Conservation (phyloP, 129 eudicot genomes). For the Daucus carota region DNA sequence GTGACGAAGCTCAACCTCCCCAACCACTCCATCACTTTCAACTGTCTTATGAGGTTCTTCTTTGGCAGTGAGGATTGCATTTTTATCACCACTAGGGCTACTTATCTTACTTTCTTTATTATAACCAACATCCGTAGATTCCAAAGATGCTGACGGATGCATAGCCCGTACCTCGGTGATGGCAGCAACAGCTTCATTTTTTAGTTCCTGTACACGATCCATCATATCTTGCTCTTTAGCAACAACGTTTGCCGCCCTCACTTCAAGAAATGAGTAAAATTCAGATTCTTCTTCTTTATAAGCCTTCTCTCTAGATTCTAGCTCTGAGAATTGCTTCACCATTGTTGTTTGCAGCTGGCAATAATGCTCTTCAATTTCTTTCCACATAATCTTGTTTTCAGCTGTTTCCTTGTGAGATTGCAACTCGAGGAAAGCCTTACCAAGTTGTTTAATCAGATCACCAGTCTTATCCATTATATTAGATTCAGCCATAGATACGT, state of each 20-base stretch:
- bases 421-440: conserved; percentile 33
- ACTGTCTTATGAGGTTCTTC: conserved; percentile 26
- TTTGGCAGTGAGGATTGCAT: conserved; percentile 21
- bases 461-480: conserved; percentile 24
- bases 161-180: conserved; percentile 30
- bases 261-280: conserved; percentile 21
- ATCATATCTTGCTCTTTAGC: conserved; percentile 52
- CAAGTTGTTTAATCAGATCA: conserved; percentile 39
- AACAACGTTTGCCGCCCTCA: conserved; percentile 36
- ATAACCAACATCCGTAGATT: conserved; percentile 16
- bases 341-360: conserved; percentile 29
- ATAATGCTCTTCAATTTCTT: conserved; percentile 40
- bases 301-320: conserved; percentile 36
- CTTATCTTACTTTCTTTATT: conserved; percentile 35
- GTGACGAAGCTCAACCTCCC: conserved; percentile 35
- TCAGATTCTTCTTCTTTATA: conserved; percentile 36
- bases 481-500: conserved; percentile 26
- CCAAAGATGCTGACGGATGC: conserved; percentile 26
- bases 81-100: conserved; percentile 36
- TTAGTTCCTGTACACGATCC: conserved; percentile 46
- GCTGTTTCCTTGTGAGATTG: conserved; percentile 27
- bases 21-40: conserved; percentile 26
- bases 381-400: conserved; percentile 23
- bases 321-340: conserved; percentile 30
- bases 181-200: conserved; percentile 53